These are phyloP conservation scores for Adansonia gregorii DNA, from an alignment of 441 rosid species.

Conservation along the genomic window DNA sequence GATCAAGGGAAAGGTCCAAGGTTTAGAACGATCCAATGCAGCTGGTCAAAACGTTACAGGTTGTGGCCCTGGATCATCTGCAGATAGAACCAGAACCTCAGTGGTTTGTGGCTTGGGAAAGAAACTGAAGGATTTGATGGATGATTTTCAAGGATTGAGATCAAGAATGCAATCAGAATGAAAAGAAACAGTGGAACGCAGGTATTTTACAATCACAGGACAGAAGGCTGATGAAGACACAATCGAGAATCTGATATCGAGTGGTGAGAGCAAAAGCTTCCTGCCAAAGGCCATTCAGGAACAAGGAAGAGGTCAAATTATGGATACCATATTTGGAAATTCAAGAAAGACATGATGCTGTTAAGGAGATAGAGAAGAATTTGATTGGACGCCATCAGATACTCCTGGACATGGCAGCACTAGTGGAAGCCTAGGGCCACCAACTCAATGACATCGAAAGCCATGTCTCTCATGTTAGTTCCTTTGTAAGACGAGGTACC, in stretches of 20 bases:
- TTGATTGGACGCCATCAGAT: constrained; percentile 77
- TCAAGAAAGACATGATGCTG: constrained; percentile 82
- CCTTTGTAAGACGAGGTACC: constrained; percentile 80
- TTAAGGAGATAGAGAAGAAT: constrained; percentile 92
- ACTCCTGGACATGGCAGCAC: constrained; percentile 85
- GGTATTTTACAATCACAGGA: constrained; percentile 83
- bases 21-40: constrained; percentile 69
- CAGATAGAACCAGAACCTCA: constrained; percentile 75
- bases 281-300: constrained; percentile 87
- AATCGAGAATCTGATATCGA: constrained; percentile 67
- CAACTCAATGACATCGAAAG: constrained; percentile 85
- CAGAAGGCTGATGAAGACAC: constrained; percentile 64
- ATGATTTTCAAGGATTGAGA: constrained; percentile 67
- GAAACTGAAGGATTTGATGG: constrained; percentile 85
- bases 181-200: constrained; percentile 76
- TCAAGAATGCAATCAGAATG: constrained; percentile 61
- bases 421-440: constrained; percentile 85
- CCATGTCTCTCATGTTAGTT: constrained; percentile 83
- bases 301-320: constrained; percentile 79
- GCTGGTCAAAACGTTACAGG: constrained; percentile 65
- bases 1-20: constrained; percentile 76
- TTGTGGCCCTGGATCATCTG: constrained; percentile 79
- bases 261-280: constrained; percentile 86
- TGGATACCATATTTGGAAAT: constrained; percentile 83
- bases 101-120: constrained; percentile 79